Conservation (phyloP, 495 filamentous ascomycete genomes). For the Cetradonia linearis region DNA sequence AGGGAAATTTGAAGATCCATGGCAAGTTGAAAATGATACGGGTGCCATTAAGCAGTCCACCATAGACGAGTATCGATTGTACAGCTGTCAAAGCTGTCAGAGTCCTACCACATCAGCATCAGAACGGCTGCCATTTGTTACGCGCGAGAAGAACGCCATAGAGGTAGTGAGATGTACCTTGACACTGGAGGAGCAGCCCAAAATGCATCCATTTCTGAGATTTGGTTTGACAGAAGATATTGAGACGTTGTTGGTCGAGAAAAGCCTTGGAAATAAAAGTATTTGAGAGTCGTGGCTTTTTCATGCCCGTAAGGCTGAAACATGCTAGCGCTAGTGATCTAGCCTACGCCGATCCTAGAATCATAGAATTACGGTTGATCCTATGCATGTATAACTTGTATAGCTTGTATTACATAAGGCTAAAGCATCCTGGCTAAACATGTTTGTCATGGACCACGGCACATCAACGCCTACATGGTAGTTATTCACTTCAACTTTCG, state of each 20-base stretch:
- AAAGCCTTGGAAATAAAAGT: background rate
- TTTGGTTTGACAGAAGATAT: background rate
- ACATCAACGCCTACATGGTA: background rate
- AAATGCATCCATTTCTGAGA: slow-evolving; percentile 48
- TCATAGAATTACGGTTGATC: too few relatives aligned
- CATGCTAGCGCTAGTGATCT: slow-evolving; percentile 3
- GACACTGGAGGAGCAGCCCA: slow-evolving; percentile 62
- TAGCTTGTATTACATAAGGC: background rate
- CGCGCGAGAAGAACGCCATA: background rate
- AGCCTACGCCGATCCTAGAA: too few relatives aligned
- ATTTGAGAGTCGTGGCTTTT: slow-evolving; percentile 8
- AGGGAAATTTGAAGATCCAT: slow-evolving; percentile 47
- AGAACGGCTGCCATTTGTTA: slow-evolving; percentile 23
- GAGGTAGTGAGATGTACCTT: slow-evolving; percentile 39
- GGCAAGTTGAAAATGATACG: slow-evolving; percentile 49
- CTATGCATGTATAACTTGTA: too few relatives aligned
- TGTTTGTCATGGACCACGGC: background rate
- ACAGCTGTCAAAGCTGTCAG: slow-evolving; percentile 57
- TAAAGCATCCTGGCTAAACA: background rate
- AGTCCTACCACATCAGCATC: slow-evolving; percentile 49
- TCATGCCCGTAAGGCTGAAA: slow-evolving; percentile 8
- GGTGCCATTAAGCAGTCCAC: slow-evolving; percentile 44
- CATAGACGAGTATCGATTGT: slow-evolving; percentile 50
- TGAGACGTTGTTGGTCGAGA: too few relatives aligned
- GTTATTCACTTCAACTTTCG: background rate